Evolutionary conservation across 1,139 yeast species (phyloP).

Genomic region (Candida sp.): DNA sequence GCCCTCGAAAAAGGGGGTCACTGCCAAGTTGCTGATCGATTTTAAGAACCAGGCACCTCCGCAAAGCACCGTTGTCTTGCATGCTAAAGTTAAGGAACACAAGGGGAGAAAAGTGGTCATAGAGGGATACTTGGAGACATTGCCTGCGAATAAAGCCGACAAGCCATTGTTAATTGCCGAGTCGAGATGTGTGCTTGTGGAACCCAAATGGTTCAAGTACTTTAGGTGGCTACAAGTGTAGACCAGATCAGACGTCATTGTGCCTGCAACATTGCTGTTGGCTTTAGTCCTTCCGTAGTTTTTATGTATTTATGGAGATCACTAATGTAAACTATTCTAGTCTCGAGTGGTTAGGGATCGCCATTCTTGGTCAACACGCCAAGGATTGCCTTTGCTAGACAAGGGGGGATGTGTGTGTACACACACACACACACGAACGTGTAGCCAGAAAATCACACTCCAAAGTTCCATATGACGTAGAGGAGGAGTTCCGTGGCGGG

Average conservation of each 20-base stretch:
- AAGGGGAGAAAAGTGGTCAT: constrained; percentile 86
- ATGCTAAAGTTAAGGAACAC: constrained; percentile 66
- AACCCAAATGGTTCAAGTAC: constrained; percentile 81
- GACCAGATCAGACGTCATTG: too few species aligned
- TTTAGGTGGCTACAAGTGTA: constrained; percentile 57
- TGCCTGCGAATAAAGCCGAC: constrained; percentile 29
- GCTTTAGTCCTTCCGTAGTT: too few species aligned
- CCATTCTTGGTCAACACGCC: too few species aligned
- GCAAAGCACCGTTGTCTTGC: constrained; percentile 65
- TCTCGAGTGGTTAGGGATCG: too few species aligned
- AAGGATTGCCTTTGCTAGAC: too few species aligned
- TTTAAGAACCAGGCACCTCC: constrained; percentile 73
- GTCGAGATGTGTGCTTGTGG: constrained; percentile 69
- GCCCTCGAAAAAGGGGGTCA: constrained; percentile 91
- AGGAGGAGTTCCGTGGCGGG: too few species aligned
- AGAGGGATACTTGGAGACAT: constrained; percentile 61
- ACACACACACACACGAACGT: too few species aligned
- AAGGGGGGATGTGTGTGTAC: too few species aligned
- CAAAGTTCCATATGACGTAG: too few species aligned
- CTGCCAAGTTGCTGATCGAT: constrained; percentile 74
- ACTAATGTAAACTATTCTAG: too few species aligned
- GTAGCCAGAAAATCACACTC: too few species aligned
- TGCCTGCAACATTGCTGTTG: background rate
- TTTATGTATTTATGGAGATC: too few species aligned
- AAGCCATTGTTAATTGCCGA: constrained; percentile 49